Evolutionary conservation across 352 stramenopile species (phyloP).

Genomic region (Pythium guiyangense): DNA sequence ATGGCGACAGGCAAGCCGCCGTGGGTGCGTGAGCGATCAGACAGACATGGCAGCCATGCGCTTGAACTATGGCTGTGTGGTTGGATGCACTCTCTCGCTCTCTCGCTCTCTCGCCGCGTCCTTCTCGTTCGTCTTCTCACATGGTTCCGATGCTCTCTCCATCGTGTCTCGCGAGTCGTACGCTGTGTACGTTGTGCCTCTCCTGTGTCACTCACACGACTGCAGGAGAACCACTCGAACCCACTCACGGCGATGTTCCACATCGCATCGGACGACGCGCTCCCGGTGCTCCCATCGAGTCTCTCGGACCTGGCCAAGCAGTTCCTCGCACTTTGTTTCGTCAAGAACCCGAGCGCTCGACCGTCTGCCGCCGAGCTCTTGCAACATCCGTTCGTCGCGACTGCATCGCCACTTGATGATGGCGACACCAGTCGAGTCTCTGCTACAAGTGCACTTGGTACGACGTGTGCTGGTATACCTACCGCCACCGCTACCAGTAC

Average conservation of each 20-base stretch:
- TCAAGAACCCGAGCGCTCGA: conserved; percentile 58
- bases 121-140: too few relatives aligned
- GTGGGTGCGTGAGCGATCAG: conserved; percentile 36
- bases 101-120: too few relatives aligned
- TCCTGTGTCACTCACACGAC: background rate
- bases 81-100: too few relatives aligned
- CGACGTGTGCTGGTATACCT: too few relatives aligned
- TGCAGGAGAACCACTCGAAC: conserved; percentile 68
- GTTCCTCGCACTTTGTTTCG: conserved; percentile 57
- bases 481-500: too few relatives aligned
- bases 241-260: conserved; percentile 81
- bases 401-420: background rate
- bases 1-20: conserved; percentile 86
- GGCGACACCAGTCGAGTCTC: conserved; percentile 5
- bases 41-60: background rate
- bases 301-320: conserved; percentile 32
- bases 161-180: too few relatives aligned
- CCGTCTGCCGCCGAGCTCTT: conserved; percentile 87
- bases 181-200: background rate
- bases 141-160: too few relatives aligned
- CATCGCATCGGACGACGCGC: conserved; percentile 57
- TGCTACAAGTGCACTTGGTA: background rate
- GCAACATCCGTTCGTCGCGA: conserved; percentile 32
- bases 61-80: background rate
- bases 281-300: conserved; percentile 36